These are phyloP conservation scores for Pichia deserticola DNA, from an alignment of 805 yeast species.

Conservation along the genomic window DNA sequence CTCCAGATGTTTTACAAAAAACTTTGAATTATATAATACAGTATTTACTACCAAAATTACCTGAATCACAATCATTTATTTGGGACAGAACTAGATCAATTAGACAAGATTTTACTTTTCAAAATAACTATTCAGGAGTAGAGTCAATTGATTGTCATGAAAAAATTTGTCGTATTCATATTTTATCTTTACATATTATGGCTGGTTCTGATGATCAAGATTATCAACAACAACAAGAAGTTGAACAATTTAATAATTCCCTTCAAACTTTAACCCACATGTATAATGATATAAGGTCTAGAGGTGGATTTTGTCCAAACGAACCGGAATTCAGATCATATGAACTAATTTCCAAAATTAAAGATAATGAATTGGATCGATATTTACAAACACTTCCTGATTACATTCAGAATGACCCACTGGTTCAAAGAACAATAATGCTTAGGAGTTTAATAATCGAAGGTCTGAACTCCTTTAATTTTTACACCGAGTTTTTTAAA, in stretches of 20 bases:
- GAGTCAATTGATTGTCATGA: conserved; percentile 94
- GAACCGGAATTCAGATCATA: conserved; percentile 94
- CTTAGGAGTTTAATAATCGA: conserved; percentile 61
- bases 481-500: conserved; percentile 59
- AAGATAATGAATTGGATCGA: conserved; percentile 81
- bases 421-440: conserved; percentile 64
- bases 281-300: conserved; percentile 69
- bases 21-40: conserved; percentile 70
- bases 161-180: conserved; percentile 80
- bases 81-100: conserved; percentile 98
- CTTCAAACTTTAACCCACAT: conserved; percentile 82
- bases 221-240: conserved; percentile 89
- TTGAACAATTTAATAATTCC: conserved; percentile 90
- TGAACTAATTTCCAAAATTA: conserved; percentile 65
- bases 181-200: conserved; percentile 78
- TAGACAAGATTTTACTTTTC: conserved; percentile 94
- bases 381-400: conserved; percentile 63
- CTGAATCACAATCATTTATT: conserved; percentile 80
- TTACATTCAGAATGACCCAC: conserved; percentile 41
- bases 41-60: conserved; percentile 55
- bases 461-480: conserved; percentile 54
- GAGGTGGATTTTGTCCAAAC: conserved; percentile 63
- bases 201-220: conserved; percentile 57
- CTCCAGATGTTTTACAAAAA: conserved; percentile 64
- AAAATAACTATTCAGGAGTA: conserved; percentile 86